Base-by-base conservation (phyloP, 2,329 filamentous ascomycete species). In the Neodidymelliopsis sp. region DNA sequence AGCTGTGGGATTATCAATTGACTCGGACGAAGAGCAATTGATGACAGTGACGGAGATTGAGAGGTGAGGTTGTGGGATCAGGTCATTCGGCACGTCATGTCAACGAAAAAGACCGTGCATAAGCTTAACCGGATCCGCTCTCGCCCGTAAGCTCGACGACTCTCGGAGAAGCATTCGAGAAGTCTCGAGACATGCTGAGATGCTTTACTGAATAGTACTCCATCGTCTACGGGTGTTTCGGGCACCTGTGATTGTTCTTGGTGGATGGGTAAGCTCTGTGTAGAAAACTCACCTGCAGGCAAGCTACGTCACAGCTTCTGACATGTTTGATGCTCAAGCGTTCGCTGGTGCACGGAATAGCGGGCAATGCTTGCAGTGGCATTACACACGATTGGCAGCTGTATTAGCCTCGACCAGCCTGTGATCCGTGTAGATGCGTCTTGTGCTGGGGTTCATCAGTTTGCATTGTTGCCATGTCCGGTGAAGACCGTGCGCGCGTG, bases 1-100 rank as follows among this genome's bases (percentile, higher is more conserved):
- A 72, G 69, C 65, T 72, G 65, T 38, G 42, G 54, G 29, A 46
- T 53, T 50, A 30, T 30, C 63, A 73, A 72, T 73, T 72, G 70
- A 59, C 62, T 59, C 57, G 59, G 59, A 47, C 48, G 50, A 62
- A 55, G 56, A 62, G 63, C 63, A 69, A 72, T 70, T 70, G 65
- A 65, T 55, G 62, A 39, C 45, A 51, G 43, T 47, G 54, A 28
- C 36, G 22, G 41, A 20, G 27, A 41, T 47, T 25, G 34, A 49
- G 25, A 35, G 42, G 25, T 25, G 27, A 34, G 23, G 45, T 38
- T 35, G 43, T 39, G 25, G 28, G 29, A 40, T 48, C 41, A 46
- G 44, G 27, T 38, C 31, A 46, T 31, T 31, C 47, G 40, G 47
- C 47, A 50, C 47, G 47, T 50, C 47, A 50, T 50, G 27, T 44